Conservation (phyloP, 192 early-diverging fungal species). For the Fimicolochytrium jonesii region DNA sequence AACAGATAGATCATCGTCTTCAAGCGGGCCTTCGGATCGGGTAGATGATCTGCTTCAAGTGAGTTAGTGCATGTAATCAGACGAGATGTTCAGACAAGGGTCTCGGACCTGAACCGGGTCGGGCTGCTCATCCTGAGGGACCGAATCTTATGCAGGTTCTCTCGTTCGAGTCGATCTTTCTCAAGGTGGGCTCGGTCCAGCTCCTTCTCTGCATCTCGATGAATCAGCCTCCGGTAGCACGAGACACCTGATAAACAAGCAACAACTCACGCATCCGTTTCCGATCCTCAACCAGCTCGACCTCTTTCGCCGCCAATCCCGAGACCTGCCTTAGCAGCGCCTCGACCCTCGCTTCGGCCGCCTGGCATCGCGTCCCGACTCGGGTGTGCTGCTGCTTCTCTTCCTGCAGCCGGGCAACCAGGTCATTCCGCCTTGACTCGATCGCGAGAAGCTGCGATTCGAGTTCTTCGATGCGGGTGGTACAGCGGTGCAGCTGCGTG, state of each 20-base stretch:
- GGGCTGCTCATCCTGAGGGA: neutral
- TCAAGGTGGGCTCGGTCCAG: constrained; percentile 39
- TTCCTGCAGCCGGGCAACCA: constrained; percentile 24
- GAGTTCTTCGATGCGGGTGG: constrained; percentile 21
- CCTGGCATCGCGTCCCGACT: constrained; percentile 6
- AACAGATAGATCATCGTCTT: neutral
- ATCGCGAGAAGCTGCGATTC: constrained; percentile 15
- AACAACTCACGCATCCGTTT: constrained; percentile 29
- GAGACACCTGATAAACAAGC: neutral
- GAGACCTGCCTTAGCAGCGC: constrained; percentile 17
- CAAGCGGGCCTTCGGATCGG: neutral
- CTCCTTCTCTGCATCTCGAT: constrained; percentile 27
- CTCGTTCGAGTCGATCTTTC: constrained; percentile 29
- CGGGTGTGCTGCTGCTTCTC: constrained; percentile 28
- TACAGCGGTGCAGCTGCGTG: constrained; percentile 7
- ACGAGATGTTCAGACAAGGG: neutral
- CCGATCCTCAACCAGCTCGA: constrained; percentile 32
- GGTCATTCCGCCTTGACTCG: constrained; percentile 11
- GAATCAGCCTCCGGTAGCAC: neutral
- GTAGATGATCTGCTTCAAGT: neutral
- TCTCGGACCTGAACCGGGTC: neutral
- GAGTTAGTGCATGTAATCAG: neutral
- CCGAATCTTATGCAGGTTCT: neutral
- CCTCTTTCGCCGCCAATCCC: constrained; percentile 24
- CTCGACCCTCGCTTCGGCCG: constrained; percentile 30